A percentile compares a stretch with the other conserved stretches of the same genome.
Conservation (phyloP, 1,139 yeast genomes). For the Scheffersomyces illinoinensis region DNA sequence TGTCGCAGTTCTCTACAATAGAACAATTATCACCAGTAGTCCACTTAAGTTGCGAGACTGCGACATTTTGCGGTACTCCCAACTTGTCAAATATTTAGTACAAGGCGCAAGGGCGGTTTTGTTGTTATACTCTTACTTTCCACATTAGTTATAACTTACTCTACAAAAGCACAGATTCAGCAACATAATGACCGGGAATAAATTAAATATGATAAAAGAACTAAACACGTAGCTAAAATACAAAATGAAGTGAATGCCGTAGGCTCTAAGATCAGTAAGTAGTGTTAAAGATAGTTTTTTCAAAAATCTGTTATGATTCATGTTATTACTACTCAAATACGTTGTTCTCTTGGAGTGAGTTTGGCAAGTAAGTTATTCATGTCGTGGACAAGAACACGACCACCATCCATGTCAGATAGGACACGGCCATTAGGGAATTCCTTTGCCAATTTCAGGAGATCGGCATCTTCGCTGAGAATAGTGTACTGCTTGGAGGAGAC, state of each 20-base stretch:
- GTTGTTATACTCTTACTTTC: not conserved
- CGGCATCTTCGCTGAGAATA: not conserved
- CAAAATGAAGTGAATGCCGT: not conserved
- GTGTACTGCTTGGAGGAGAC: not conserved
- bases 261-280: not conserved
- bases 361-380: not conserved
- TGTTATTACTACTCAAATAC: too few relatives aligned
- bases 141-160: not conserved
- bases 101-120: too few relatives aligned
- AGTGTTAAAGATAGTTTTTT: too few relatives aligned
- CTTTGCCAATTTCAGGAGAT: not conserved
- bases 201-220: not conserved
- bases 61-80: not conserved
- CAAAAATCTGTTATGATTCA: too few relatives aligned
- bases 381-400: not conserved
- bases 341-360: not conserved
- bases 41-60: not conserved
- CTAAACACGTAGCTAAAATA: not conserved
- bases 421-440: not conserved
- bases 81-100: too few relatives aligned
- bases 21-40: not conserved
- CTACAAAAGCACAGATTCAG: not conserved
- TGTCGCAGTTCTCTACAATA: not conserved
- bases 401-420: not conserved
- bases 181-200: not conserved